Base-by-base conservation (phyloP, 352 stramenopile species). In the Phytopythium litorale region DNA sequence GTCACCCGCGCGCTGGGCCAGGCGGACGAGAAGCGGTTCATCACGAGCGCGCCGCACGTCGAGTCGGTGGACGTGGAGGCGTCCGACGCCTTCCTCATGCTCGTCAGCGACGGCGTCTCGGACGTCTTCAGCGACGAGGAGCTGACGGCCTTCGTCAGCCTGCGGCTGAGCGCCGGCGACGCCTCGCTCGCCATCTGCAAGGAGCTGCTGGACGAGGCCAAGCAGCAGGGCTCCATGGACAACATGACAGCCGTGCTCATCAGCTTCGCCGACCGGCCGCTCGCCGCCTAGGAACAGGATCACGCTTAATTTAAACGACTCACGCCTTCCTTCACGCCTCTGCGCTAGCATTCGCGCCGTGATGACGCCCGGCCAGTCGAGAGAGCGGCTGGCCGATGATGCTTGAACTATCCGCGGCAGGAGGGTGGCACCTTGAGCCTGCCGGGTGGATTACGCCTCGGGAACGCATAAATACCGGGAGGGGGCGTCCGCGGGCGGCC, bases 231-330 rank as follows among this genome's bases (percentile, higher is more conserved):
- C 32, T 82, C 84, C 46, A 83, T 84, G 72, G 84, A 94, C 76
- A 94, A 94, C 68, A 91, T 94, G 82, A 92, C 81, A 25, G 81
- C 74, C 32, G 78, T 91, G 57, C 75, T 94, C 62, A 79, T 94
- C 42, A 73, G 79, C 79, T 87, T 91, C 40, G 76, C 71, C 49
- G 71, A 80, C 46, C 30, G 43, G 50, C 30, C 18, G 40, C 25
- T 32, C 40, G 35, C 42, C 48, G 21, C 54, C 18, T 38, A 38
- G 46, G 9, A 21, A 23, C 40, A 55, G 49, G 2, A 33, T 16
- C 33, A 38, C 33, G 33, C 33, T 38, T 38, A 40, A 40, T 40
- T 40, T 40, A 40, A 40, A 11, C 35, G 28, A 32, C 25, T 28
- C 25, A 28, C 25, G 25, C 25, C 25, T 28, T 28, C 25, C 25